These are phyloP conservation scores for Erodium trifolium DNA, from an alignment of 441 rosid genomes.

Conservation along the genomic window DNA sequence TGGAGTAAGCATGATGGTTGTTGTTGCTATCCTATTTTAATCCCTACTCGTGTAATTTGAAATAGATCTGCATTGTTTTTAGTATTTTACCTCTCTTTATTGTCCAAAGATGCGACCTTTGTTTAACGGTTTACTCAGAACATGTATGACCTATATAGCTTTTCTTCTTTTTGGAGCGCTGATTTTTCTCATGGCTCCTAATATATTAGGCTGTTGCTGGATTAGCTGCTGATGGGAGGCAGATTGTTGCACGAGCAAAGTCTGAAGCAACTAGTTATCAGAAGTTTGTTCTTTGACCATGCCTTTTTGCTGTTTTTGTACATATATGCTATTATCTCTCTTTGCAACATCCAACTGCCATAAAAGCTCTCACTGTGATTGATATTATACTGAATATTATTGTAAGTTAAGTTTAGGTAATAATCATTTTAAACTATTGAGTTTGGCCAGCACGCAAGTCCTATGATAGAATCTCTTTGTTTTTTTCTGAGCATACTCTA, in stretches of 20 bases:
- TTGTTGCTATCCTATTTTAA: too few species aligned
- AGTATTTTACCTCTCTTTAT: neutral
- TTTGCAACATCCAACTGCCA: neutral
- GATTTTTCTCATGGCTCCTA: neutral
- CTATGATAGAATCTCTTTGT: neutral
- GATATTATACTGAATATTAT: neutral
- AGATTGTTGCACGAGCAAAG: constrained; percentile 37
- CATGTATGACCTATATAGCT: neutral
- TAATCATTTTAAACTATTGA: neutral
- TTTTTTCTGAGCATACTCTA: neutral
- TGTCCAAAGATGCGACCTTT: neutral
- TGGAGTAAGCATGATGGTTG: too few species aligned
- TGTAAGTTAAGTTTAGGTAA: neutral
- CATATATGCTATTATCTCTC: neutral
- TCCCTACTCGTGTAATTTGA: neutral
- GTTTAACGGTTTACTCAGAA: neutral
- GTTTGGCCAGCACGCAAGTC: neutral
- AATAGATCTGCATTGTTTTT: neutral
- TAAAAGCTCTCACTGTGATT: neutral
- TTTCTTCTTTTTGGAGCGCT: neutral
- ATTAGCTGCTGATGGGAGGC: constrained; percentile 96
- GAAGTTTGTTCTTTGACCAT: constrained; percentile 17
- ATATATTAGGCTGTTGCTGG: constrained; percentile 85
- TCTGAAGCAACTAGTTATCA: constrained; percentile 23
- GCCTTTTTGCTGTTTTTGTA: neutral